Conservation (phyloP, 129 eudicot species). For the Helianthus tuberosus region DNA sequence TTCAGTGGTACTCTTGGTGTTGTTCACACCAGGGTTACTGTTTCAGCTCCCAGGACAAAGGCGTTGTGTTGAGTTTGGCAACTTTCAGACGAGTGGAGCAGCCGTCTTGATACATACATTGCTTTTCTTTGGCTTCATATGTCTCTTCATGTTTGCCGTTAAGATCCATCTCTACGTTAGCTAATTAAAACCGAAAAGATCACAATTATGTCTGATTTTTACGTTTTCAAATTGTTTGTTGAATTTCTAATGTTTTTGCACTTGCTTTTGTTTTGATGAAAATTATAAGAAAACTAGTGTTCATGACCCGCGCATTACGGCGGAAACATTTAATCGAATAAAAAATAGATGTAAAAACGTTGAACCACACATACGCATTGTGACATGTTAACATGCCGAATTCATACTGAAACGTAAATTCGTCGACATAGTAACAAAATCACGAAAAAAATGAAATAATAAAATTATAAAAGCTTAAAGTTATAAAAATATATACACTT, state of each 20-base stretch:
- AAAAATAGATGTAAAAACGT: too few species aligned
- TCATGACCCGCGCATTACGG: too few species aligned
- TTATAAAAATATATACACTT: too few species aligned
- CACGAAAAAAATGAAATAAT: too few species aligned
- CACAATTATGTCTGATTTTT: background rate
- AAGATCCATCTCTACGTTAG: conserved; percentile 54
- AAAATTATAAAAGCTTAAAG: too few species aligned
- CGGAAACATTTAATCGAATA: too few species aligned
- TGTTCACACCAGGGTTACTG: conserved; percentile 68
- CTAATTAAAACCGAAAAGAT: background rate
- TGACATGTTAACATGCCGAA: too few species aligned
- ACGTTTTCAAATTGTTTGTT: background rate
- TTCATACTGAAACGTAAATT: too few species aligned
- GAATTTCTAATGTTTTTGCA: background rate
- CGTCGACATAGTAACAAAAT: too few species aligned
- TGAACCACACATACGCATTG: too few species aligned
- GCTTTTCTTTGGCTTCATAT: conserved; percentile 59
- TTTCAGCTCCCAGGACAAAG: conserved; percentile 66
- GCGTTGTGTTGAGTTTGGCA: conserved; percentile 66
- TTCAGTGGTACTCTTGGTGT: conserved; percentile 56
- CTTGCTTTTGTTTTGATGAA: background rate
- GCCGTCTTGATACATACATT: conserved; percentile 56
- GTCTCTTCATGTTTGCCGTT: conserved; percentile 56
- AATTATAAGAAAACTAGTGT: background rate
- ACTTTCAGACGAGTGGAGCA: conserved; percentile 59